Base-by-base conservation (phyloP, 2,329 filamentous ascomycete species). In the Cordyceps tenuipes region DNA sequence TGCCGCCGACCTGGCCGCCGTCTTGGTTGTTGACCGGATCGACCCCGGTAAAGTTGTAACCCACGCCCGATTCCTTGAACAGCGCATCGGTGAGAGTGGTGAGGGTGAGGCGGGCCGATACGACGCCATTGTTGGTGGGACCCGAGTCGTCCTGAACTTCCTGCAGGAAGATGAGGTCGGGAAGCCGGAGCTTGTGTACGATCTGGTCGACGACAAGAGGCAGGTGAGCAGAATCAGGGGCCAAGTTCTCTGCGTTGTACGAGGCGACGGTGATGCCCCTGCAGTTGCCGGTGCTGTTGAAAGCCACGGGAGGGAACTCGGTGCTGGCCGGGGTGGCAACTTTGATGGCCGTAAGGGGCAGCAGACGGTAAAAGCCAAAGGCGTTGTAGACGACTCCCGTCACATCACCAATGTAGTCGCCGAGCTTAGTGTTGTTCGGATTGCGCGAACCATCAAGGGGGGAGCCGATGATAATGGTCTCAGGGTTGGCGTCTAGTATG, bases 231-330 rank as follows among this genome's bases (percentile, higher is more conserved):
- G 82, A 82, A 39, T 73, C 76, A 0, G 86, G 82, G 8, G 77
- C 73, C 17, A 90, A 76, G 71, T 90, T 90, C 70, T 89, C 84
- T 36, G 88, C 79, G 70, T 90, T 90, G 77, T 89, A 90, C 62
- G 80, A 79, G 54, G 81, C 85, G 26, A 89, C 70, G 1, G 85
- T 88, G 62, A 90, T 72, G 47, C 80, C 83, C 2, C 75, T 75
- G 73, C 87, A 90, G 61, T 75, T 75, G 1, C 81, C 80, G 29
- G 73, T 75, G 64, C 83, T 83, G 29, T 71, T 69, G 41, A 89
- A 77, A 19, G 75, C 76, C 4, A 81, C 80, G 0, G 82, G 70
- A 0, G 78, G 74, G 12, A 80, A 77, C 9, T 82, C 68, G 7
- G 72, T 69, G 2, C 80, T 79, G 9, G 74, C 70, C 36, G 74